Percentiles rank a stretch among this genome's conserved stretches.
phyloP scores from a whole-genome alignment of 805 yeast species.

The Sugiyamaella lignohabitans region DNA sequence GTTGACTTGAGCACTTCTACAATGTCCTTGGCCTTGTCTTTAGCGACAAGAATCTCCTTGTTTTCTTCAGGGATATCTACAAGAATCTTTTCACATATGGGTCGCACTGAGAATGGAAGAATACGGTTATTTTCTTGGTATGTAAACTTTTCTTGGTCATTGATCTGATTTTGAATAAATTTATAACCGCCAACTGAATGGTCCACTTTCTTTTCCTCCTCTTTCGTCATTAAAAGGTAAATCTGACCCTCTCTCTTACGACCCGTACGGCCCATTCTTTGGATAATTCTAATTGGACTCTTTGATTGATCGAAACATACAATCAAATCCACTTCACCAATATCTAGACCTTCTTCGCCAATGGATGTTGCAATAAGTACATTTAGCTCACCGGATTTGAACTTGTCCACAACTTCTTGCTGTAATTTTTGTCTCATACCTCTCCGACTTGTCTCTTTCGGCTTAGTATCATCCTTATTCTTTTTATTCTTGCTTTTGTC shows the following conservation, averaged over 20 bases:
- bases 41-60: conserved; percentile 26
- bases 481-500: conserved; percentile 1
- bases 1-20: conserved; percentile 1
- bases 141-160: conserved; percentile 27
- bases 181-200: conserved; percentile 80
- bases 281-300: conserved; percentile 88
- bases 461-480: conserved; percentile 17
- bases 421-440: conserved; percentile 83
- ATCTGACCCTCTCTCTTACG: conserved; percentile 87
- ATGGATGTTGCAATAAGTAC: conserved; percentile 91
- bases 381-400: conserved; percentile 67
- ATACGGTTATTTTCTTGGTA: conserved; percentile 54
- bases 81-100: conserved; percentile 48
- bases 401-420: conserved; percentile 65
- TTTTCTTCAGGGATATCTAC: conserved; percentile 72
- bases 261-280: conserved; percentile 98
- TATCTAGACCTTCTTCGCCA: conserved; percentile 98
- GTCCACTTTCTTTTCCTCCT: conserved; percentile 73
- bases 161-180: conserved; percentile 65
- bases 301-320: conserved; percentile 89
- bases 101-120: conserved; percentile 51
- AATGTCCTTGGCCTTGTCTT: not conserved
- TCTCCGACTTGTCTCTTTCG: not conserved
- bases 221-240: conserved; percentile 63
- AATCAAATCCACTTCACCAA: conserved; percentile 94